Conservation (phyloP, 345 rosid genomes). For the Gossypium sturtianum region DNA sequence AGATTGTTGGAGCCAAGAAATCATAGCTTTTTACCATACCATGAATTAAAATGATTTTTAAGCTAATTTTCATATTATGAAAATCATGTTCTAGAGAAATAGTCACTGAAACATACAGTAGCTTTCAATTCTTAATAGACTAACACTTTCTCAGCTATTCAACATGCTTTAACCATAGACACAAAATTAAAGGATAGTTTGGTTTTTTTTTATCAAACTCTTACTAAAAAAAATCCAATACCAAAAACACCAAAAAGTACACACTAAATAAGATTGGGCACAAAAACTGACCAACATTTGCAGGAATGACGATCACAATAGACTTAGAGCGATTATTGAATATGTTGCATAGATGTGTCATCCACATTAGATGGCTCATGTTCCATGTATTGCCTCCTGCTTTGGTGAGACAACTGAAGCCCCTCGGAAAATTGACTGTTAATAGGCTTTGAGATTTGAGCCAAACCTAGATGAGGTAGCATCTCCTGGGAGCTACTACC, state of each 20-base stretch:
- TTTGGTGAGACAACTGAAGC: slow-evolving; percentile 49
- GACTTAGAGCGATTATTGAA: slow-evolving; percentile 59
- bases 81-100: too few relatives aligned
- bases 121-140: not conserved
- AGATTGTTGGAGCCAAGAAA: too few relatives aligned
- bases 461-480: slow-evolving; percentile 15
- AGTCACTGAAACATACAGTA: not conserved
- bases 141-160: not conserved
- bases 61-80: too few relatives aligned
- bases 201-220: not conserved
- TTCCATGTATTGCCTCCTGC: slow-evolving; percentile 52
- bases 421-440: slow-evolving; percentile 36
- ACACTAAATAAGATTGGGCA: not conserved
- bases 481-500: slow-evolving; percentile 31
- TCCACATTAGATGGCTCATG: slow-evolving; percentile 48
- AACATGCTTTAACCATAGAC: not conserved
- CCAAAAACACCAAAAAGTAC: not conserved
- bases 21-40: too few relatives aligned
- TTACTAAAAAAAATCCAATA: not conserved
- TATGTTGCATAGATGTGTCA: slow-evolving; percentile 46
- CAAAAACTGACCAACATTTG: not conserved
- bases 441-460: slow-evolving; percentile 9
- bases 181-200: not conserved
- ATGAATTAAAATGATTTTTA: too few relatives aligned
- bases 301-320: not conserved